These are phyloP conservation scores for Eucalyptus pauciflora DNA, from an alignment of 345 rosid species.

Conservation along the genomic window DNA sequence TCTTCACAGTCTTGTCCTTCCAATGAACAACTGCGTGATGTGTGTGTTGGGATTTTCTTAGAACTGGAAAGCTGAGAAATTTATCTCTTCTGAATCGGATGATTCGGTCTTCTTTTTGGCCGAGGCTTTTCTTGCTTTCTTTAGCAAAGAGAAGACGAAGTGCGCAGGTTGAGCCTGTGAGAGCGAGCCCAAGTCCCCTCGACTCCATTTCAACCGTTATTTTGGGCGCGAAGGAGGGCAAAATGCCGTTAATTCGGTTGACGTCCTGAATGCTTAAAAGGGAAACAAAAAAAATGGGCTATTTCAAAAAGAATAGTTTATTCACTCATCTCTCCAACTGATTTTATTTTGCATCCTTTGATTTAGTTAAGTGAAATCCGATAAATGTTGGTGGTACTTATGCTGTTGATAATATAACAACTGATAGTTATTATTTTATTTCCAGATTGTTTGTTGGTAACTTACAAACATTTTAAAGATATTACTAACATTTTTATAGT, in stretches of 20 bases:
- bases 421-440: not conserved
- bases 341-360: not conserved
- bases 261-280: not conserved
- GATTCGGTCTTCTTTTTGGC: not conserved
- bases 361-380: not conserved
- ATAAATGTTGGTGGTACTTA: not conserved
- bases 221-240: not conserved
- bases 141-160: not conserved
- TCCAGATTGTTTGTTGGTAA: not conserved
- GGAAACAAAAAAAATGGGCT: rapidly evolving
- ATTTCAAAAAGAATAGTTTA: not conserved
- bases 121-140: not conserved
- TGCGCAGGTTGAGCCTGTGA: not conserved
- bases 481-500: rapidly evolving
- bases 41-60: not conserved
- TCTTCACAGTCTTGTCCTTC: not conserved
- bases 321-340: not conserved
- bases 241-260: not conserved
- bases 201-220: not conserved
- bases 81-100: not conserved
- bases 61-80: not conserved
- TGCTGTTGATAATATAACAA: not conserved
- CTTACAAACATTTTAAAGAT: not conserved
- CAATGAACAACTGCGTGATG: not conserved
- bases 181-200: rapidly evolving